Percentiles rank a stretch among this genome's conserved stretches.
These are phyloP conservation scores for Didymella pinodella DNA, from an alignment of 2,329 filamentous ascomycete genomes.

Conservation along the genomic window DNA sequence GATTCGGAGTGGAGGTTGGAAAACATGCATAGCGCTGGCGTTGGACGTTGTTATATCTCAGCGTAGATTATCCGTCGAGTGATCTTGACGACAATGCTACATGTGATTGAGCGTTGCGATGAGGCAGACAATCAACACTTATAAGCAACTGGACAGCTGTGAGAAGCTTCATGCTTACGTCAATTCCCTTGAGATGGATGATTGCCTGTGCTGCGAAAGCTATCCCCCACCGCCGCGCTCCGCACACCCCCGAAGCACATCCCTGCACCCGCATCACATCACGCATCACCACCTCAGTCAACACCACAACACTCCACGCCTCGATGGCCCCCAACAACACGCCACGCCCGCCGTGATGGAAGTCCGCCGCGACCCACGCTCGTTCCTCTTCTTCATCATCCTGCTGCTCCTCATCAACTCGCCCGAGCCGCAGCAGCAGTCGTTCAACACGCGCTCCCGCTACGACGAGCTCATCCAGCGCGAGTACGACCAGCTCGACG, in stretches of 20 bases:
- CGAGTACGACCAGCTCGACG: slow-evolving; percentile 60
- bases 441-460: slow-evolving; percentile 43
- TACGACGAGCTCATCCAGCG: slow-evolving; percentile 59
- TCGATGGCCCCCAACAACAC: slow-evolving; percentile 14
- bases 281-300: background rate
- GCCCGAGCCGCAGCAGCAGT: slow-evolving; percentile 46
- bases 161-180: too few species aligned
- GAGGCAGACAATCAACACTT: too few species aligned
- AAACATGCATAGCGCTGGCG: too few species aligned
- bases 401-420: slow-evolving; percentile 50
- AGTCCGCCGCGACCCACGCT: slow-evolving; percentile 47
- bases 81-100: too few species aligned
- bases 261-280: slow-evolving; percentile 16
- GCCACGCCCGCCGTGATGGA: slow-evolving; percentile 45
- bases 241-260: slow-evolving; percentile 23
- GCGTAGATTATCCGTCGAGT: too few species aligned
- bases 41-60: too few species aligned
- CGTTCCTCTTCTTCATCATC: slow-evolving; percentile 49
- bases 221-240: background rate
- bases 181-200: too few species aligned
- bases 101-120: too few species aligned
- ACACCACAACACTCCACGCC: slow-evolving; percentile 5
- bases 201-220: too few species aligned
- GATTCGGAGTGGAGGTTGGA: too few species aligned
- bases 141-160: too few species aligned